Conservation (phyloP, 2,329 filamentous ascomycete genomes). For the Cladosporium oxysporum region DNA sequence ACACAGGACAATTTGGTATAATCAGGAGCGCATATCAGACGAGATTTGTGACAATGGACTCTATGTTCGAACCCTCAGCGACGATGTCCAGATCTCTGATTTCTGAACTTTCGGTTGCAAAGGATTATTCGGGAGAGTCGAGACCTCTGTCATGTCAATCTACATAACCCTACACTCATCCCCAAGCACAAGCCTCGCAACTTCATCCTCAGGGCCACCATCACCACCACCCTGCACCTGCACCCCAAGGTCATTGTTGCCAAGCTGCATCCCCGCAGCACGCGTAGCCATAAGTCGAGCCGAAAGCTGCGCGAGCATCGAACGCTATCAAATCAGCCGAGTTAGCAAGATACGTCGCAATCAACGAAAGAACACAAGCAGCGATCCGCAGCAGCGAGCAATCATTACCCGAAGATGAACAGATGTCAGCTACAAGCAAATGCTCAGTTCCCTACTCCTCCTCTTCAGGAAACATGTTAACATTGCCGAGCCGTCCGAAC, state of each 20-base stretch:
- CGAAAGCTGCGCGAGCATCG: constrained; percentile 32
- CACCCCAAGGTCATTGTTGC: constrained; percentile 5
- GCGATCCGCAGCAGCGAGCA: neutral
- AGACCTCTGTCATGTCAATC: neutral
- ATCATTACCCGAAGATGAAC: neutral
- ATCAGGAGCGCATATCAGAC: neutral
- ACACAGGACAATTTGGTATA: neutral
- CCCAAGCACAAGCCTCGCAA: constrained; percentile 25
- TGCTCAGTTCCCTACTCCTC: constrained; percentile 21
- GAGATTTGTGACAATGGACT: neutral
- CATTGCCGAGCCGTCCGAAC: constrained; percentile 30
- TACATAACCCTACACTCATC: constrained; percentile 34
- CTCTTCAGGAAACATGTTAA: constrained; percentile 25
- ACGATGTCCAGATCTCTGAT: neutral
- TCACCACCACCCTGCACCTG: constrained; percentile 15
- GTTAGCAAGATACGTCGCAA: neutral
- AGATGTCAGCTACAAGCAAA: neutral
- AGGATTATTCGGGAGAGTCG: neutral
- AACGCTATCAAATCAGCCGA: constrained; percentile 25
- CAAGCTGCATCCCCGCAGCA: constrained; percentile 20
- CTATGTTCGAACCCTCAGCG: neutral
- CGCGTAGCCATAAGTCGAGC: constrained; percentile 25
- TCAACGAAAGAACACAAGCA: too few species aligned
- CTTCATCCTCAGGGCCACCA: constrained; percentile 19
- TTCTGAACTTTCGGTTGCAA: neutral